Base-by-base conservation (phyloP, 2,329 filamentous ascomycete species). In the Triangularia setosa region DNA sequence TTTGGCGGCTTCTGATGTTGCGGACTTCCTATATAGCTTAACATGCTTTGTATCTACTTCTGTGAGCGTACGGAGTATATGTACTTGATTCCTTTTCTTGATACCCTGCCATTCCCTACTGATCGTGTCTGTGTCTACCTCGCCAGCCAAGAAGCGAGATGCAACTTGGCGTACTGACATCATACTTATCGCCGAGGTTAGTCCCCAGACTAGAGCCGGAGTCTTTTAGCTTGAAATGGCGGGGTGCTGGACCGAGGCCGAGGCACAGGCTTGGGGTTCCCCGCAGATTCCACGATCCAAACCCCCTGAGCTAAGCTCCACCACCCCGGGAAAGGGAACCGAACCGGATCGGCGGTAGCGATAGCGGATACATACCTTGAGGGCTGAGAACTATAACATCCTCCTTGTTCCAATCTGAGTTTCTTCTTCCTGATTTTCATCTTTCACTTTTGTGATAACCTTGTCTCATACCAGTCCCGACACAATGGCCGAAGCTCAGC, bases 401-500 rank as follows among this genome's bases (percentile, higher is more conserved):
- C 11, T 58, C 14, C 24, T 52, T 59, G 16, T 52, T 7, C 11
- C 56, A 24, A 21, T 24, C n/a, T 7, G 3, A 56, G 14, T 14
- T 57, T n/a, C 16, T 44, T 5, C 7, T 44, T n/a, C 11, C 21
- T 12, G 14, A 4, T 58, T n/a, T 40, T 28, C 57, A 25, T 57
- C 9, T 25, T 27, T 52, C 16, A 24, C 24, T 53, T 25, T 33
- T 7, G 33, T 48, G 11, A 33, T 33, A 1, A 58, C 23, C 25
- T 52, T 4, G 6, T 44, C 30, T n/a, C 35, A 53, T 8, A 44
- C 18, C 6, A 55, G 21, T 30, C 25, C 24, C 18, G 40, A 11
- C 58, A 69, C 27, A 58, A 73, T 73, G 71, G 67, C 67, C 65
- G 89, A 93, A 74, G 84, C 88, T 68, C 79, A 89, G 64, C 83